Conservation (phyloP, 768 basidiomycete species). For the Lentinula edodes region DNA sequence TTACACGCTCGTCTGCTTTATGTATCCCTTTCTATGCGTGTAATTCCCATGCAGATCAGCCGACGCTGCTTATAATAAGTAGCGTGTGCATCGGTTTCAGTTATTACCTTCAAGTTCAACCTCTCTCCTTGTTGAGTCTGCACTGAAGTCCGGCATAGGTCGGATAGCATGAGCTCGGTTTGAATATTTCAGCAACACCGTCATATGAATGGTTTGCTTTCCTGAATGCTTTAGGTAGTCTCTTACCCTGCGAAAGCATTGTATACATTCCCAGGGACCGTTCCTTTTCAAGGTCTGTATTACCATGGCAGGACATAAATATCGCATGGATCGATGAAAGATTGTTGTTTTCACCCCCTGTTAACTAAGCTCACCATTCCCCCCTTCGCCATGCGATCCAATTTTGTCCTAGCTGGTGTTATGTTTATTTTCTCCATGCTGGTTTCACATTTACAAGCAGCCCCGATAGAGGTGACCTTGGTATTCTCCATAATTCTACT, state of each 20-base stretch:
- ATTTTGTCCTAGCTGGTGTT: background rate
- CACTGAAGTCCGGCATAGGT: too few species aligned
- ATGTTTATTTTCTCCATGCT: background rate
- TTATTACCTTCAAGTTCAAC: too few species aligned
- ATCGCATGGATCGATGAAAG: background rate
- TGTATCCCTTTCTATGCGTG: too few species aligned
- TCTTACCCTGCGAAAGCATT: background rate
- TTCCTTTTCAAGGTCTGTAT: background rate
- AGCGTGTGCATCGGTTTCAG: too few species aligned
- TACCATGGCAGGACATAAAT: background rate
- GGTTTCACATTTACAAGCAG: background rate
- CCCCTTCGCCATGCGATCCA: background rate
- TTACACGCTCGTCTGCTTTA: too few species aligned
- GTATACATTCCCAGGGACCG: background rate
- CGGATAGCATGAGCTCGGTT: too few species aligned
- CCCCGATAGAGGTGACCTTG: background rate
- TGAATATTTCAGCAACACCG: too few species aligned
- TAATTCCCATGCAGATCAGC: too few species aligned
- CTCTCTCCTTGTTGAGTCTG: too few species aligned
- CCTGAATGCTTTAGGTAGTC: background rate
- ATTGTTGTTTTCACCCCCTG: background rate
- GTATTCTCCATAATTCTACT: background rate
- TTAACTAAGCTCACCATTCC: background rate
- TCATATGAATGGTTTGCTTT: background rate
- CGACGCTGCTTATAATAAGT: too few species aligned